Evolutionary conservation across 306 rosid species (phyloP).

Genomic region (Elaeagnus macrophylla): DNA sequence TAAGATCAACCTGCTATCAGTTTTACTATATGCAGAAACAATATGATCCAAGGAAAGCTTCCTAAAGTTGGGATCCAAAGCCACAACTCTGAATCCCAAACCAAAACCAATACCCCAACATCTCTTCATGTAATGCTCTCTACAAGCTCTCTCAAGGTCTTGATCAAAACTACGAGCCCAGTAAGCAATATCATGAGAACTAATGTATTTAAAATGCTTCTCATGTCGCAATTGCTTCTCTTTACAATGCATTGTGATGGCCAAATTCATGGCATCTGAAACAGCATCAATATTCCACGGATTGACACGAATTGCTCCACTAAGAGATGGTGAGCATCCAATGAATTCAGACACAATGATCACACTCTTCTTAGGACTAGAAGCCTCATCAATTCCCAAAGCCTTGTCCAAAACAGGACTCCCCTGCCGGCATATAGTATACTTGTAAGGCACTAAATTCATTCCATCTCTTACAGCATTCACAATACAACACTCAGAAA

Average conservation of each 20-base stretch:
- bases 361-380: conserved; percentile 33
- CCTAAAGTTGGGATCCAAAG: conserved; percentile 50
- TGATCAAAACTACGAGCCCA: conserved; percentile 72
- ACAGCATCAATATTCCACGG: conserved; percentile 70
- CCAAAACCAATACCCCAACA: conserved; percentile 54
- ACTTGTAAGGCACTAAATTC: conserved; percentile 65
- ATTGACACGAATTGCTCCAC: conserved; percentile 66
- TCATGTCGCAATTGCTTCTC: conserved; percentile 60
- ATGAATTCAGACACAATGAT: conserved; percentile 70
- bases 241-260: conserved; percentile 31
- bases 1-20: conserved; percentile 49
- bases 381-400: conserved; percentile 10
- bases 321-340: conserved; percentile 72
- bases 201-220: conserved; percentile 67
- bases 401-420: conserved; percentile 37
- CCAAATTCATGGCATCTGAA: conserved; percentile 45
- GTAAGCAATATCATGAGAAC: conserved; percentile 60
- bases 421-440: conserved; percentile 64
- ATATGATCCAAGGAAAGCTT: conserved; percentile 38
- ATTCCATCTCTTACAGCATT: conserved; percentile 72
- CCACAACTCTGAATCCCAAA: conserved; percentile 50
- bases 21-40: conserved; percentile 27
- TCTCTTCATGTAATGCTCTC: conserved; percentile 43
- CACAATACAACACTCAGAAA: conserved; percentile 55
- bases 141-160: conserved; percentile 57